Base-by-base conservation (phyloP, 305 asterid genomes). In the Rubia balearica region DNA sequence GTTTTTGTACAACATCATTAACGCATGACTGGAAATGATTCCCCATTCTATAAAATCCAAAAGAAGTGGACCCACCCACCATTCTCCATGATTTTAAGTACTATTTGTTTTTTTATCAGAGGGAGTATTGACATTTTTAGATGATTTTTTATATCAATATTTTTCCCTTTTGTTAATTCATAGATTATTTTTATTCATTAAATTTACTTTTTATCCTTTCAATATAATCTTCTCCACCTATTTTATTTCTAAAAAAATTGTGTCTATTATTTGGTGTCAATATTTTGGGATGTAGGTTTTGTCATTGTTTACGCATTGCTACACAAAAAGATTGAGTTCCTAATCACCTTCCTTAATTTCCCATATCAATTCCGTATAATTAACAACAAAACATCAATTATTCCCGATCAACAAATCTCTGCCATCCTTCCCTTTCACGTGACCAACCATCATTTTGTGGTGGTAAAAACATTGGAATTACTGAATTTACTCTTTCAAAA, bases 381-480 rank as follows among this genome's bases (percentile, higher is more conserved):
- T 33, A 33, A 33, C 38, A 33, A 49, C 5, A 11, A 49, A 49
- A 17, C 59, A 51, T 7, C 59, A 51, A 51, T 51, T 16, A 51
- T 51, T 51, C 8, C 53, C 14, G 68, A 74, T 36, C 30, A 21
- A 70, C 78, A 77, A 79, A 76, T 69, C 56, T 73, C 74, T 14
- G 46, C 38, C 76, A 73, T 67, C 46, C 65, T 81, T 85, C 86
- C 27, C 48, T 16, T 3, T 81, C 83, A 81, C 82, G 78, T 81
- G 88, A 79, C 51, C 33, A 40, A 48, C 56, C 19, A 30, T 61
- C 42, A 61, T 16, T 30, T 61, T 13, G 42, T 61, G 65, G 62
- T 11, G 61, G 30, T 27, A 27, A 27, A 27, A 27, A 27, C 1
- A 27, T 27, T 1, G 30, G 2, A 27, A n/a, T n/a, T 27, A 27